Evolutionary conservation across 805 yeast genomes (phyloP).

Genomic region (Schizosaccharomyces osmophilus): DNA sequence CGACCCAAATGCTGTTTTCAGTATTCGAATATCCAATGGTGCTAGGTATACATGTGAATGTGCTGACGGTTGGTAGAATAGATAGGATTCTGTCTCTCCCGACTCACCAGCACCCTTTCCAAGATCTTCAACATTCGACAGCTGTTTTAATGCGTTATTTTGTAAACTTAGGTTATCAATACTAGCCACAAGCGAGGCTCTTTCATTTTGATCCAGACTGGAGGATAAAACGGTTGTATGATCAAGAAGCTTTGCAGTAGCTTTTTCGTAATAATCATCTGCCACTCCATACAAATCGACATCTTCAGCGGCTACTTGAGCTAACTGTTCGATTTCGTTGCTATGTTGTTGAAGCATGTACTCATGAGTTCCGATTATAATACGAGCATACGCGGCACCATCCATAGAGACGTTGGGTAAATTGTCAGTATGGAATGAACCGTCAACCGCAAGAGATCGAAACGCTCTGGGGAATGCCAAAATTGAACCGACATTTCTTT

Average conservation of each 20-base stretch:
- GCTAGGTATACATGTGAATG: constrained; percentile 46
- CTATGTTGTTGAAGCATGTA: constrained; percentile 32
- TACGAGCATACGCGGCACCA: constrained; percentile 25
- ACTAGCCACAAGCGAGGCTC: not conserved
- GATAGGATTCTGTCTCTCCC: not conserved
- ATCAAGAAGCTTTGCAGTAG: constrained; percentile 29
- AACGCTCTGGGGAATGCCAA: not conserved
- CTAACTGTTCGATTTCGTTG: constrained; percentile 32
- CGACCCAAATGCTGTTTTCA: constrained; percentile 34
- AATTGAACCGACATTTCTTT: not conserved
- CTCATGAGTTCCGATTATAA: constrained; percentile 38
- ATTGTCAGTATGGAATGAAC: not conserved
- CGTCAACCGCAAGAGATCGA: not conserved
- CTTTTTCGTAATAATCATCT: constrained; percentile 28
- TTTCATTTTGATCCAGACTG: not conserved
- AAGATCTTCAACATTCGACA: not conserved
- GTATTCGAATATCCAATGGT: constrained; percentile 53
- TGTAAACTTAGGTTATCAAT: not conserved
- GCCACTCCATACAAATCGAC: constrained; percentile 34
- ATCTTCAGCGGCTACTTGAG: constrained; percentile 30
- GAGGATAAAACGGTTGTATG: constrained; percentile 7
- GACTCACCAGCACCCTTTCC: not conserved
- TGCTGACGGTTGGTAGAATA: constrained; percentile 55
- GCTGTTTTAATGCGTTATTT: not conserved
- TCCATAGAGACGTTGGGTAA: not conserved